Conservation (phyloP, 768 basidiomycete species). For the Suillus weaverae region DNA sequence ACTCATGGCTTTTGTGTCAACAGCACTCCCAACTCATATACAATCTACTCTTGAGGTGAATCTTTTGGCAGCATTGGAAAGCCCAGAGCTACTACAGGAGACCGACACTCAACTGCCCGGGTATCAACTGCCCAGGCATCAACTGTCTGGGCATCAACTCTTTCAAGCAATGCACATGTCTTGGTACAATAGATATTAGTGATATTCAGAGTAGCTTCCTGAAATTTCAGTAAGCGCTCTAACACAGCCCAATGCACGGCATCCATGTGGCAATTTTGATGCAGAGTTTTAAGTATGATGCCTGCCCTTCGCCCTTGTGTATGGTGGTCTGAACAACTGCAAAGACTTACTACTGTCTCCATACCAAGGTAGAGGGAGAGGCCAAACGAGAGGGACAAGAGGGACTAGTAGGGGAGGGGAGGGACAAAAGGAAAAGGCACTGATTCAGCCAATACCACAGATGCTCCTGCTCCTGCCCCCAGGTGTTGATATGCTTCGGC, state of each 20-base stretch:
- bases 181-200: too few species aligned
- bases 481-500: too few species aligned
- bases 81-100: too few species aligned
- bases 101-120: too few species aligned
- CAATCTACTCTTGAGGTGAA: too few species aligned
- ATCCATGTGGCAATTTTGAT: background rate
- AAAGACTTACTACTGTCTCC: background rate
- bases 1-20: too few species aligned
- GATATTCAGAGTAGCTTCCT: background rate
- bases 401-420: slow-evolving; percentile 1
- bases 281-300: background rate
- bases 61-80: too few species aligned
- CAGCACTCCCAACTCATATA: too few species aligned
- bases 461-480: too few species aligned
- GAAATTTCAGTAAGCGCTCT: background rate
- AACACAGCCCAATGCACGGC: background rate
- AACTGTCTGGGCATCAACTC: too few species aligned
- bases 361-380: background rate
- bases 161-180: too few species aligned
- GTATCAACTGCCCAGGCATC: too few species aligned
- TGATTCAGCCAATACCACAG: background rate
- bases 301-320: background rate
- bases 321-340: background rate
- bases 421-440: background rate
- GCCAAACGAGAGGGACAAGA: background rate